Conservation (phyloP, 2,329 filamentous ascomycete species). For the Cryoendolithus antarcticus region DNA sequence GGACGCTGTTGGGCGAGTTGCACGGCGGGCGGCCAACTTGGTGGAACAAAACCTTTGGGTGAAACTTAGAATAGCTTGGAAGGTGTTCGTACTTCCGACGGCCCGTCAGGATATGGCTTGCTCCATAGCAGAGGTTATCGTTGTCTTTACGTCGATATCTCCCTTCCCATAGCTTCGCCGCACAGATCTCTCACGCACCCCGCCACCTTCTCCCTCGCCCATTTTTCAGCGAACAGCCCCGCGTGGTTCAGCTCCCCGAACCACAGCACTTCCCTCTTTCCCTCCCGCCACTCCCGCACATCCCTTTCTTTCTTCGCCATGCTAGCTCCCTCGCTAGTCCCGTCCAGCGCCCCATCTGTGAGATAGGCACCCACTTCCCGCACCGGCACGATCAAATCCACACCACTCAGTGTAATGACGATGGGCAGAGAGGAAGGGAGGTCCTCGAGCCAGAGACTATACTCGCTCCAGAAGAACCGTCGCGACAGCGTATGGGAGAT, state of each 20-base stretch:
- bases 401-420: constrained; percentile 44
- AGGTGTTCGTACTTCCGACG: too few species aligned
- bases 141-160: too few species aligned
- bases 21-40: too few species aligned
- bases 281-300: constrained; percentile 28
- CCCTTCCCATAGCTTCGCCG: neutral
- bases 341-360: constrained; percentile 20
- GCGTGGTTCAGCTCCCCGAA: constrained; percentile 49
- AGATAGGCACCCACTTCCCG: constrained; percentile 44
- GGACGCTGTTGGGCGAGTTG: too few species aligned
- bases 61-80: too few species aligned
- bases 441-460: constrained; percentile 57
- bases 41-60: too few species aligned
- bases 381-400: constrained; percentile 52
- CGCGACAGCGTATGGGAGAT: constrained; percentile 49
- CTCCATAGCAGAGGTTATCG: too few species aligned
- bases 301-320: constrained; percentile 17
- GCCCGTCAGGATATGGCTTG: too few species aligned
- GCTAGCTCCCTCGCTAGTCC: too few species aligned
- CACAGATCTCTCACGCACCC: neutral
- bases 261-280: constrained; percentile 38
- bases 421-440: constrained; percentile 31
- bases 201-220: neutral
- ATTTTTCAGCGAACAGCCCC: constrained; percentile 39
- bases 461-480: constrained; percentile 58